phyloP scores from a whole-genome alignment of 768 basidiomycete genomes.

The Boletus sensibilis region DNA sequence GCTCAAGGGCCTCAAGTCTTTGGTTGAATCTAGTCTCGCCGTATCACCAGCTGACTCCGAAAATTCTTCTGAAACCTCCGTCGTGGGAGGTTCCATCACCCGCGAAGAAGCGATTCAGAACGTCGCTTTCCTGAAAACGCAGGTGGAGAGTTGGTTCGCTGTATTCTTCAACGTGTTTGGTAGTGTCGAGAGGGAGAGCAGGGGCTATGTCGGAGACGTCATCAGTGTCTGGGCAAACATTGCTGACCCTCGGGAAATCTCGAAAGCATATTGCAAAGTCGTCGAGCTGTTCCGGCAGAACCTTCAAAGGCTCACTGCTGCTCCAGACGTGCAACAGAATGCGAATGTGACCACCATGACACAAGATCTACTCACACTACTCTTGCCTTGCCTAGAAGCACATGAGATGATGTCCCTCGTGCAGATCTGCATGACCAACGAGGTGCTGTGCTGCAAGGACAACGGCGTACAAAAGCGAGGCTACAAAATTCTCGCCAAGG shows the following conservation, averaged over 20 bases:
- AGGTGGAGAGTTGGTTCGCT: slow-evolving; percentile 91
- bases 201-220: slow-evolving; percentile 82
- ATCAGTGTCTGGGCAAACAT: slow-evolving; percentile 85
- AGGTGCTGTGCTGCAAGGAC: slow-evolving; percentile 74
- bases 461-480: slow-evolving; percentile 94
- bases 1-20: slow-evolving; percentile 72
- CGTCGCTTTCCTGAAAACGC: slow-evolving; percentile 65
- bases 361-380: slow-evolving; percentile 81
- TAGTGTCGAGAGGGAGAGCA: slow-evolving; percentile 68
- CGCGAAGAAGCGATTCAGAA: slow-evolving; percentile 63
- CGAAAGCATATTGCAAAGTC: slow-evolving; percentile 80
- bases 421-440: slow-evolving; percentile 60
- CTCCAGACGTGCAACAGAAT: slow-evolving; percentile 34
- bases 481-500: slow-evolving; percentile 80
- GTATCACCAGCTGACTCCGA: slow-evolving; percentile 39
- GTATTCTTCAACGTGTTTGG: slow-evolving; percentile 98
- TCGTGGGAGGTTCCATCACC: slow-evolving; percentile 40
- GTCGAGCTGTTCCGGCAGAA: slow-evolving; percentile 67
- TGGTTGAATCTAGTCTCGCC: slow-evolving; percentile 77
- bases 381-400: slow-evolving; percentile 71
- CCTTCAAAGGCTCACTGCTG: slow-evolving; percentile 41
- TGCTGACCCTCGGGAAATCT: slow-evolving; percentile 73
- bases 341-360: slow-evolving; percentile 57
- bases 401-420: slow-evolving; percentile 65
- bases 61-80: slow-evolving; percentile 28